Base-by-base conservation (phyloP, 1,139 yeast species). In the Debaryomyces robertsiae region DNA sequence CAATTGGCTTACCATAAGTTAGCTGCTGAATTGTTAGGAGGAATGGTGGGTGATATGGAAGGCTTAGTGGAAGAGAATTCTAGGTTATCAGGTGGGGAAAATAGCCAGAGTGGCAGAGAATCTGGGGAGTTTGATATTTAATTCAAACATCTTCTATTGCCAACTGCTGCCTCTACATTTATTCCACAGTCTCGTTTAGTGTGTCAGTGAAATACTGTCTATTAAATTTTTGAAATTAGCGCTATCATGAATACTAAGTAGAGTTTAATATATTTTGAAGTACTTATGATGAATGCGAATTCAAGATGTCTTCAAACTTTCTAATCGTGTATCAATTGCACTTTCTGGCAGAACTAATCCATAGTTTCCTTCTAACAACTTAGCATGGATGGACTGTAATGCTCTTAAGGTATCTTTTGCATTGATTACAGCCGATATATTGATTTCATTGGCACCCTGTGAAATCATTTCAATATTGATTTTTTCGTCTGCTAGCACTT, bases 391-490 rank as follows among this genome's bases (percentile, higher is more conserved):
- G 3, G 93, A 84, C 57, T 82, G 82, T 49, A 93, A 75, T 2
- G 98, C 98, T 60, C 88, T 84, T 36, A 89, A 69, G 9, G 95
- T 83, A 57, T 93, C 95, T 45, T 71, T 69, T 52, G 86, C 90
- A 50, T 85, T 88, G 46, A 93, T 89, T 42, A 93, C 98, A 46
- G 98, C 95, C 29, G 96, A 87, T 42, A 93, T 93, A 63, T 93
- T 93, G 55, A 93, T 93, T 66, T 93, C 98, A 58, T 93, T 91
- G 25, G 98, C 97, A 52, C 98, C 98, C 73, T 93, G 98, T 42
- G 91, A 81, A 58, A 93, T 93, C 98, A 93, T 93, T 64, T 93
- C 98, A 54, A 93, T 90, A 66, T 93, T 93, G 56, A 93, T 86
- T 42, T 79, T 80, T 54, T 93, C 96, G 57, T 88, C 94, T 4